phyloP scores from a whole-genome alignment of 176 grass and related monocot species.

The Oryza nivara region DNA sequence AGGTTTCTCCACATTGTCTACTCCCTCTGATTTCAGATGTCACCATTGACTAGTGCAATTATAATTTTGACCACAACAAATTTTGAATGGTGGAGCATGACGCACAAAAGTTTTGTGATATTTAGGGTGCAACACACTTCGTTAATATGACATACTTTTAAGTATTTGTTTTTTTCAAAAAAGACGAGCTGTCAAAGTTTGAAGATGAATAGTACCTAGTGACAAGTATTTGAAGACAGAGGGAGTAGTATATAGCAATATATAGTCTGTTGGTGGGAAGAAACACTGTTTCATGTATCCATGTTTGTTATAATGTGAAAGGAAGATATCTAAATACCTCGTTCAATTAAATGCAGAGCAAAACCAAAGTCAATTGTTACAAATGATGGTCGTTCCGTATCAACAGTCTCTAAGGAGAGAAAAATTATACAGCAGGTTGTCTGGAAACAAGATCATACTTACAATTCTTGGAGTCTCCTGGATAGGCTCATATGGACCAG shows the following conservation, averaged over 20 bases:
- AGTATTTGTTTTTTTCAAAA: too few species aligned
- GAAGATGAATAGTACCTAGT: too few species aligned
- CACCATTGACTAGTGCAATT: too few species aligned
- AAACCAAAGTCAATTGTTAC: slow-evolving; percentile 25
- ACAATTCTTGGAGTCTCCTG: slow-evolving; percentile 89
- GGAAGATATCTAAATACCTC: slow-evolving; percentile 20
- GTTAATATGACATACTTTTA: too few species aligned
- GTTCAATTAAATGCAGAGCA: slow-evolving; percentile 19
- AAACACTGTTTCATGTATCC: slow-evolving; percentile 3
- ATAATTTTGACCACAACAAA: too few species aligned
- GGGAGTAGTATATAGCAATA: neutral
- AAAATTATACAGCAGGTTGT: slow-evolving; percentile 28
- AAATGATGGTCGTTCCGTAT: slow-evolving; percentile 4
- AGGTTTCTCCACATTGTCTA: neutral
- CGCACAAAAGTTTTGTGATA: too few species aligned
- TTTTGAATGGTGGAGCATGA: too few species aligned
- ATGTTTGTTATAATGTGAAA: slow-evolving; percentile 20
- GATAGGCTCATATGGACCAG: slow-evolving; percentile 71
- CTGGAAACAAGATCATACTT: slow-evolving; percentile 51
- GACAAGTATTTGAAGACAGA: too few species aligned
- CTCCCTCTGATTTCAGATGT: neutral
- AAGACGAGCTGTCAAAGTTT: too few species aligned
- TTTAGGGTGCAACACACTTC: too few species aligned
- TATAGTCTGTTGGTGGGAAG: neutral
- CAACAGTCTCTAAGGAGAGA: slow-evolving; percentile 13